Conservation (phyloP, 1,284 basidiomycete genomes). For the Naganishia sp. region DNA sequence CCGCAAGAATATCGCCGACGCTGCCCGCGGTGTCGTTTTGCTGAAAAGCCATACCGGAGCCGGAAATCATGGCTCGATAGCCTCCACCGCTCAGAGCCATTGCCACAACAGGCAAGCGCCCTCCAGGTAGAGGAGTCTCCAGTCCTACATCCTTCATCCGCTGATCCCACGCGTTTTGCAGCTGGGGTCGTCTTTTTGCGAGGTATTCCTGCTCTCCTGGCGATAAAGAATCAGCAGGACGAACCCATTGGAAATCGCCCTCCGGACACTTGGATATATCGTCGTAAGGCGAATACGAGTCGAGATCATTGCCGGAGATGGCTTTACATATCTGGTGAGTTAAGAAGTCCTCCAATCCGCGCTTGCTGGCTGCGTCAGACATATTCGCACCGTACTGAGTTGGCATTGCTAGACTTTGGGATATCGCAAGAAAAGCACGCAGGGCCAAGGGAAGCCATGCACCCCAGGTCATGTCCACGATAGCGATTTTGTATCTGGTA, state of each 20-base stretch:
- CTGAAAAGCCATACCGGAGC: slow-evolving; percentile 22
- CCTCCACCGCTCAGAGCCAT: slow-evolving; percentile 56
- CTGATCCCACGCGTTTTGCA: slow-evolving; percentile 38
- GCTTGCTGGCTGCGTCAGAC: too few species aligned
- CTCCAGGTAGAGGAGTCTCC: slow-evolving; percentile 35
- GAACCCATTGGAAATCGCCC: slow-evolving; percentile 38
- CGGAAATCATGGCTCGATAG: slow-evolving; percentile 55
- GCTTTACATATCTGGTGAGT: too few species aligned
- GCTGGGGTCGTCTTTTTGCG: slow-evolving; percentile 34
- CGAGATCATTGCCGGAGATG: too few species aligned
- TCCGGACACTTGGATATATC: too few species aligned
- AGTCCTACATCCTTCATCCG: slow-evolving; percentile 31
- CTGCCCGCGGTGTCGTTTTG: neutral
- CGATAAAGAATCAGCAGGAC: slow-evolving; percentile 39
- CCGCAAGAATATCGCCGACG: slow-evolving; percentile 13
- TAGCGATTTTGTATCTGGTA: too few species aligned
- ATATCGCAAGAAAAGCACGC: too few species aligned
- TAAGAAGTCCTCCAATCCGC: too few species aligned
- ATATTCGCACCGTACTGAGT: too few species aligned
- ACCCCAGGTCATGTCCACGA: too few species aligned
- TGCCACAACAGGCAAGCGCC: slow-evolving; percentile 50
- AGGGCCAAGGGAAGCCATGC: too few species aligned
- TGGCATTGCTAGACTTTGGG: too few species aligned
- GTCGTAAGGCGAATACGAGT: too few species aligned
- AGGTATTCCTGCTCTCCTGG: slow-evolving; percentile 43